A percentile compares a stretch with the other conserved stretches of the same genome.
These are phyloP conservation scores for Pyrenopolyporus hunteri DNA, from an alignment of 495 filamentous ascomycete genomes.

Conservation along the genomic window DNA sequence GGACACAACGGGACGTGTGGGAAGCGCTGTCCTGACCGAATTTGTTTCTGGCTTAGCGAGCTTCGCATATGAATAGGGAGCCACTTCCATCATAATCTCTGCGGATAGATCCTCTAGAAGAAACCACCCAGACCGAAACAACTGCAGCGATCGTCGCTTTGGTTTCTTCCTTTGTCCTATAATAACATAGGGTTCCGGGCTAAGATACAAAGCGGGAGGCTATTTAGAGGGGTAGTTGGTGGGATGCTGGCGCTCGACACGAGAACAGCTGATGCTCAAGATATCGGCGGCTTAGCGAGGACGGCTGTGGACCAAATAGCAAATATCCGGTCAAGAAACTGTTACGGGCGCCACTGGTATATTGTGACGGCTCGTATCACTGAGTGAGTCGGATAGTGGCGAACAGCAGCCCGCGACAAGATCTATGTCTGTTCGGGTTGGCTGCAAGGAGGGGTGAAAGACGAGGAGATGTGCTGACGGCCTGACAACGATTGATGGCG, in stretches of 20 bases:
- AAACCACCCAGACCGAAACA: conserved; percentile 5
- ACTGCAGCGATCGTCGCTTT: conserved; percentile 15
- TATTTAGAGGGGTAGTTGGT: not conserved
- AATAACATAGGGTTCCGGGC: conserved; percentile 15
- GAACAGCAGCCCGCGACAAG: conserved; percentile 14
- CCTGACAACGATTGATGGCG: conserved; percentile 16
- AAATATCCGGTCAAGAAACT: conserved; percentile 3
- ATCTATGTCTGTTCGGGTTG: conserved; percentile 8
- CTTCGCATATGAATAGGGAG: conserved; percentile 30
- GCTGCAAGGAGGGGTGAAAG: conserved; percentile 5
- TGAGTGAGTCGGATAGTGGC: conserved; percentile 20
- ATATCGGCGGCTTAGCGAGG: conserved; percentile 15
- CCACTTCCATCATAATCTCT: conserved; percentile 37
- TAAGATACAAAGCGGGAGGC: conserved; percentile 3
- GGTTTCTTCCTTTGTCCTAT: conserved; percentile 7
- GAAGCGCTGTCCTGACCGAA: conserved; percentile 39
- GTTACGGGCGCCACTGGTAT: conserved; percentile 18
- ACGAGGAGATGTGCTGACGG: conserved; percentile 13
- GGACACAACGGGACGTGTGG: conserved; percentile 38
- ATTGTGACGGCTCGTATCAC: conserved; percentile 18
- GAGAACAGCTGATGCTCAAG: conserved; percentile 15
- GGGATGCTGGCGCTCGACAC: conserved; percentile 11
- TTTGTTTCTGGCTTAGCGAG: conserved; percentile 31
- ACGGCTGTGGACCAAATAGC: conserved; percentile 7
- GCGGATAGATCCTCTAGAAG: conserved; percentile 5